Percentiles rank a stretch among this genome's conserved stretches.
Conservation (phyloP, 1,284 basidiomycete genomes). For the Ustilago lituana region DNA sequence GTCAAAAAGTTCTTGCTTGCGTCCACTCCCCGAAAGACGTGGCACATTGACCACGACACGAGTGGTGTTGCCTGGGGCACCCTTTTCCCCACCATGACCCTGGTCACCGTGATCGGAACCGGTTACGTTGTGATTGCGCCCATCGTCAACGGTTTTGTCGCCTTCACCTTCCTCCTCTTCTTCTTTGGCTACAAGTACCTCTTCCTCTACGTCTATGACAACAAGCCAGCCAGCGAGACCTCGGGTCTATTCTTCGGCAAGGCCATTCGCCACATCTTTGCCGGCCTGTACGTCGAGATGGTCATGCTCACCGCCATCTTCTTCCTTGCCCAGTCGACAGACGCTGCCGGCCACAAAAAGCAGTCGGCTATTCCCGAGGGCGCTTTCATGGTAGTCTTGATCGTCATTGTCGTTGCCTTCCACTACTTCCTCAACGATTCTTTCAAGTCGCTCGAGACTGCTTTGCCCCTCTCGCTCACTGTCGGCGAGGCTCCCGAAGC, state of each 20-base stretch:
- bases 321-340: slow-evolving; percentile 56
- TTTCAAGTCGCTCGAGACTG: slow-evolving; percentile 55
- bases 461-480: slow-evolving; percentile 55
- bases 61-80: slow-evolving; percentile 83
- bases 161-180: slow-evolving; percentile 82
- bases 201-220: slow-evolving; percentile 73
- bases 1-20: slow-evolving; percentile 85
- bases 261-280: slow-evolving; percentile 90
- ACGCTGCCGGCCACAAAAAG: slow-evolving; percentile 32
- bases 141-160: slow-evolving; percentile 89
- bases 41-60: slow-evolving; percentile 78
- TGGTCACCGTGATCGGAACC: slow-evolving; percentile 60
- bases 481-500: slow-evolving; percentile 12
- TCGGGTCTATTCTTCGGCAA: slow-evolving; percentile 95
- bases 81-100: slow-evolving; percentile 68
- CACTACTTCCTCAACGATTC: slow-evolving; percentile 66
- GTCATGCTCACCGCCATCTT: slow-evolving; percentile 63
- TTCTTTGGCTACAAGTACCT: slow-evolving; percentile 74
- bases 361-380: slow-evolving; percentile 67
- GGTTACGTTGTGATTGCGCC: slow-evolving; percentile 90
- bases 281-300: slow-evolving; percentile 72
- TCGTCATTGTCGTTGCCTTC: slow-evolving; percentile 77
- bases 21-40: slow-evolving; percentile 87
- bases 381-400: slow-evolving; percentile 82
- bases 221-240: slow-evolving; percentile 80